Percentiles rank a stretch among this genome's conserved stretches.
phyloP scores from a whole-genome alignment of 371 early-diverging fungal genomes.

The Apophysomyces sp. region DNA sequence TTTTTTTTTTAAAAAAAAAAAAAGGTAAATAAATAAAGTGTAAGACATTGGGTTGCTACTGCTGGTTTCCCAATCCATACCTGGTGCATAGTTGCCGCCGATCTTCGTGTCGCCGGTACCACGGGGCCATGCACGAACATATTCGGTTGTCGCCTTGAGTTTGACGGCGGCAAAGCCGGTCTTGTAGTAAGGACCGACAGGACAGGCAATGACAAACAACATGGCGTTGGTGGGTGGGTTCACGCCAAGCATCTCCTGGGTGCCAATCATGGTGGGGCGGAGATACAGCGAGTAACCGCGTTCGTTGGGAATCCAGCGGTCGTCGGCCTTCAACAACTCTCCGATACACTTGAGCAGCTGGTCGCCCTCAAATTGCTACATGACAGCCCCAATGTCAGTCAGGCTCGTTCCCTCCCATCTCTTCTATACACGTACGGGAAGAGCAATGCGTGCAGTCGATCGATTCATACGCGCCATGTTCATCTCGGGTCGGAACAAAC shows the following conservation, averaged over 20 bases:
- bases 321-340: constrained; percentile 81
- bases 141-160: constrained; percentile 81
- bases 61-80: constrained; percentile 22
- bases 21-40: not conserved
- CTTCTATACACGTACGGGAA: constrained; percentile 67
- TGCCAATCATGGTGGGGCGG: constrained; percentile 95
- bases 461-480: constrained; percentile 84
- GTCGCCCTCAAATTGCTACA: constrained; percentile 72
- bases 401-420: not conserved
- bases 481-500: constrained; percentile 89
- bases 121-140: constrained; percentile 96
- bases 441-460: constrained; percentile 75
- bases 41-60: no score
- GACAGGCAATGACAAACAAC: constrained; percentile 89
- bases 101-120: constrained; percentile 94
- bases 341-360: constrained; percentile 85
- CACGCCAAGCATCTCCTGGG: constrained; percentile 80
- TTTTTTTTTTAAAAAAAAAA: constrained; percentile 61
- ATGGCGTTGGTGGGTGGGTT: constrained; percentile 73
- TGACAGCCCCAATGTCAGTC: no score
- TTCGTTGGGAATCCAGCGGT: constrained; percentile 87
- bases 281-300: constrained; percentile 94
- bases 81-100: constrained; percentile 82
- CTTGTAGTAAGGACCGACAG: constrained; percentile 97
- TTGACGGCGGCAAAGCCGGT: constrained; percentile 90